A percentile compares a stretch with the other conserved stretches of the same genome.
phyloP scores from a whole-genome alignment of 2,329 filamentous ascomycete genomes.

The Eutypella sp. region DNA sequence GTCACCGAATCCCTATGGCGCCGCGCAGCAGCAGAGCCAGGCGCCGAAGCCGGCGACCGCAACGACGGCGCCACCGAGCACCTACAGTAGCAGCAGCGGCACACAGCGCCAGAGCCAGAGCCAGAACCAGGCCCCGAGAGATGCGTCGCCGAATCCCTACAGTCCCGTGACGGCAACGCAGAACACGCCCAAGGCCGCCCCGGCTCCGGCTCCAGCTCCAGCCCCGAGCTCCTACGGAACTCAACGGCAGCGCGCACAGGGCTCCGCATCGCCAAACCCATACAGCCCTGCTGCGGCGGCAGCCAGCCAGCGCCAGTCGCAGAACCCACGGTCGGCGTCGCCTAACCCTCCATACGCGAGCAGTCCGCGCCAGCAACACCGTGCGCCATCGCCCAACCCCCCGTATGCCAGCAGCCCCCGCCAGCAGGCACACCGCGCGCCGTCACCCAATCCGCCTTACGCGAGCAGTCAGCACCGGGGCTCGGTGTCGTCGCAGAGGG shows the following conservation, averaged over 20 bases:
- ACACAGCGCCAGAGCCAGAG: too few species aligned
- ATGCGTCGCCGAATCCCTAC: neutral
- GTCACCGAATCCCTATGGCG: neutral
- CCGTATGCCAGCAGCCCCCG: neutral
- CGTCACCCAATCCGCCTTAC: conserved; percentile 65
- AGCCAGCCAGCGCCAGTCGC: conserved; percentile 5
- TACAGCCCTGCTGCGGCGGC: too few species aligned
- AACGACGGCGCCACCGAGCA: neutral
- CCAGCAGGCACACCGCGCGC: conserved; percentile 34
- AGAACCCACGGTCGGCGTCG: conserved; percentile 13
- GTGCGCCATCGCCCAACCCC: conserved; percentile 17
- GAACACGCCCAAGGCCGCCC: neutral
- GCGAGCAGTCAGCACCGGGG: conserved; percentile 29
- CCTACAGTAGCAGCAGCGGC: too few species aligned
- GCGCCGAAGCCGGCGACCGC: neutral
- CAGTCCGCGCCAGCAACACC: conserved; percentile 18
- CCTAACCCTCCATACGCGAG: conserved; percentile 18
- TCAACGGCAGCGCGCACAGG: neutral
- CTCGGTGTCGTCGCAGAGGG: conserved; percentile 31
- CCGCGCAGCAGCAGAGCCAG: neutral
- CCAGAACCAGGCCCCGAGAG: neutral
- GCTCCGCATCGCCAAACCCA: neutral
- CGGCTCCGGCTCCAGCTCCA: too few species aligned
- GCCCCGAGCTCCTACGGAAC: conserved; percentile 11
- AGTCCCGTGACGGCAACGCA: neutral